Conservation (phyloP, 495 filamentous ascomycete species). For the Podospora didyma region DNA sequence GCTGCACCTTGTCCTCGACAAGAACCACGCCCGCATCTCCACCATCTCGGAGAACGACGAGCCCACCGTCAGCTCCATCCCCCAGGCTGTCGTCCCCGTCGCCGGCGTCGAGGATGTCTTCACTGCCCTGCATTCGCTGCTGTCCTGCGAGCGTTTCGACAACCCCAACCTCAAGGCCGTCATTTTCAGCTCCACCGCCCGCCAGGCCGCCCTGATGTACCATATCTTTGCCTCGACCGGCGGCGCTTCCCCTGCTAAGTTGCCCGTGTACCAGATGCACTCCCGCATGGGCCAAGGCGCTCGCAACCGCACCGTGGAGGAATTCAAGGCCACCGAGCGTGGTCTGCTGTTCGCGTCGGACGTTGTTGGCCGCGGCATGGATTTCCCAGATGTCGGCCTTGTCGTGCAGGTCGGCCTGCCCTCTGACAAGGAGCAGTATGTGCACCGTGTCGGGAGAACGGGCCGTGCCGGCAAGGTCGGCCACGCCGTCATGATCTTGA, state of each 20-base stretch:
- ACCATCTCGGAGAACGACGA: slow-evolving; percentile 93
- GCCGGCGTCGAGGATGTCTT: slow-evolving; percentile 83
- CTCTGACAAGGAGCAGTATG: slow-evolving; percentile 68
- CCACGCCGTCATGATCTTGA: slow-evolving; percentile 79
- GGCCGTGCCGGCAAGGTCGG: slow-evolving; percentile 77
- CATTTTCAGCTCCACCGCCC: slow-evolving; percentile 97
- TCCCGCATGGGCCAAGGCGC: slow-evolving; percentile 63
- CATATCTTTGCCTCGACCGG: slow-evolving; percentile 61
- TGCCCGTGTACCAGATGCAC: slow-evolving; percentile 76
- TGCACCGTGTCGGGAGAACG: slow-evolving; percentile 90
- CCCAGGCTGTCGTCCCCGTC: slow-evolving; percentile 69
- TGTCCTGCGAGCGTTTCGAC: slow-evolving; percentile 84
- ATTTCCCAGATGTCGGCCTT: slow-evolving; percentile 69
- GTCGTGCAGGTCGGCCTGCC: slow-evolving; percentile 92
- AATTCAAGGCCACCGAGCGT: slow-evolving; percentile 79
- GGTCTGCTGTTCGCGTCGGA: slow-evolving; percentile 87
- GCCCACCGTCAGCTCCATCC: slow-evolving; percentile 72
- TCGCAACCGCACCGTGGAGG: slow-evolving; percentile 70
- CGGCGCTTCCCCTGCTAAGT: slow-evolving; percentile 79
- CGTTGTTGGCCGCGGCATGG: slow-evolving; percentile 83
- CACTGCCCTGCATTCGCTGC: slow-evolving; percentile 77
- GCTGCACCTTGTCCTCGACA: slow-evolving; percentile 93
- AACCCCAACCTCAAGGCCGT: slow-evolving; percentile 72
- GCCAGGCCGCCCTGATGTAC: slow-evolving; percentile 92
- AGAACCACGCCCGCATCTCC: slow-evolving; percentile 85